A percentile compares a stretch with the other conserved stretches of the same genome.
Conservation (phyloP, 345 rosid genomes). For the Pseudoturritis turrita region DNA sequence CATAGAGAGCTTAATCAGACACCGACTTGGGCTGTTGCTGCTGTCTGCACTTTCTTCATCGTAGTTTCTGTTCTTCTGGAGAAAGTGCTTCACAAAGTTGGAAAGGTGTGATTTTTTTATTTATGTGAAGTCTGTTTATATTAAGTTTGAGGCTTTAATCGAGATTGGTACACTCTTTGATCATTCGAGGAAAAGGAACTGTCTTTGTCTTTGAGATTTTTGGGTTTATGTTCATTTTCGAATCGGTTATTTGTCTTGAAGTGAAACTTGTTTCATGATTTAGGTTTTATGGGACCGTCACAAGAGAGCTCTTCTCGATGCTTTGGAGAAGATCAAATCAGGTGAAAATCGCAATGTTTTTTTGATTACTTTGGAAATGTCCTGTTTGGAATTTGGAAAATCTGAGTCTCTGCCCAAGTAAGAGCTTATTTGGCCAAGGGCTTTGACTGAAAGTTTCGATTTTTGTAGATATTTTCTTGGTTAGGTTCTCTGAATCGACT, state of each 20-base stretch:
- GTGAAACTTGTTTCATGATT: constrained; percentile 10
- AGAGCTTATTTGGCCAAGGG: not conserved
- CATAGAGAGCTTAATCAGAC: constrained; percentile 65
- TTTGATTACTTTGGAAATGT: not conserved
- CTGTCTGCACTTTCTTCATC: constrained; percentile 73
- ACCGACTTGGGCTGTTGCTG: constrained; percentile 97
- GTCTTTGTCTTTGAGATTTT: constrained; percentile 3
- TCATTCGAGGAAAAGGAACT: not conserved
- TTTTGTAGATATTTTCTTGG: not conserved
- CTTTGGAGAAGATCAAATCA: constrained; percentile 82
- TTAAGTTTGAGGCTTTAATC: not conserved
- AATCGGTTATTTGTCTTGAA: not conserved
- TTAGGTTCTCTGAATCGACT: not conserved
- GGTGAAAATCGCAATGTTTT: constrained; percentile 36
- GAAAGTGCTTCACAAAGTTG: constrained; percentile 68
- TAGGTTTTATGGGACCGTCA: constrained; percentile 78
- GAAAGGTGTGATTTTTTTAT: constrained; percentile 33
- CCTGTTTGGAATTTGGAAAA: not conserved
- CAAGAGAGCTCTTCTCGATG: constrained; percentile 82
- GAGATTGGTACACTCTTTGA: constrained; percentile 6
- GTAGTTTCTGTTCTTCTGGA: constrained; percentile 69
- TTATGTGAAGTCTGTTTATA: not conserved
- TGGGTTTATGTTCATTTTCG: not conserved
- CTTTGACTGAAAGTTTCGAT: not conserved
- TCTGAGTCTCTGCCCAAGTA: not conserved